Base-by-base conservation (phyloP, 2,329 filamentous ascomycete species). In the Beauveria asiatica region DNA sequence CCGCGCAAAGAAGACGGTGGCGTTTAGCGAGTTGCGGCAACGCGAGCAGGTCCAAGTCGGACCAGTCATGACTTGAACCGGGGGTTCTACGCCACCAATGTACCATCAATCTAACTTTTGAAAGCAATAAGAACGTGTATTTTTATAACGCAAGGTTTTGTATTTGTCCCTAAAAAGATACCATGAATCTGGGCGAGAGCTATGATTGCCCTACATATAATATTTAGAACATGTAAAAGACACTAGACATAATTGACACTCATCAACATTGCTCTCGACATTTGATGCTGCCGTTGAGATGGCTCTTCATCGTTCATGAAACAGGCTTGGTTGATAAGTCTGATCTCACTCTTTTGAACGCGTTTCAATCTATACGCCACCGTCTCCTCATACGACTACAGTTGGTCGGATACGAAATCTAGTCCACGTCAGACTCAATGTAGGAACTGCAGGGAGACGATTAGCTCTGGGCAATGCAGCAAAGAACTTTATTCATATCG, bases 11-110 rank as follows among this genome's bases (percentile, higher is more conserved):
- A 69, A 75, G 42, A 66, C 61, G 25, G 65, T 72, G 3, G 70
- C 72, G 25, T 61, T 68, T 11, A 75, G 80, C 59, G 73, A 72
- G 8, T 73, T 76, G 63, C 74, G 68, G 62, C 67, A 72, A 54
- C 76, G 79, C 57, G 82, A 86, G 68, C 70, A 68, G 37, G 83
- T 87, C 3, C 71, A 71, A 10, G 81, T 87, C 57, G 84, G 84
- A 19, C 83, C 83, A 55, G 64, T 85, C 2, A 57, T 62, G 37
- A 63, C 63, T 16, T 74, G 37, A 57, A 7, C 13, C 39, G 3
- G 30, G n/a, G 17, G 25, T 27, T 10, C 3, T 39, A n/a, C 21
- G 17, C 23, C n/a, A 2, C 9, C 21, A 41, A 21, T 56, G 46
- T 51, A 57, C 23, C 10, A 37, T 45, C 1, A 50, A 7, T 30